Evolutionary conservation across 2,329 filamentous ascomycete species (phyloP).

Genomic region (Claviceps fusiformis): DNA sequence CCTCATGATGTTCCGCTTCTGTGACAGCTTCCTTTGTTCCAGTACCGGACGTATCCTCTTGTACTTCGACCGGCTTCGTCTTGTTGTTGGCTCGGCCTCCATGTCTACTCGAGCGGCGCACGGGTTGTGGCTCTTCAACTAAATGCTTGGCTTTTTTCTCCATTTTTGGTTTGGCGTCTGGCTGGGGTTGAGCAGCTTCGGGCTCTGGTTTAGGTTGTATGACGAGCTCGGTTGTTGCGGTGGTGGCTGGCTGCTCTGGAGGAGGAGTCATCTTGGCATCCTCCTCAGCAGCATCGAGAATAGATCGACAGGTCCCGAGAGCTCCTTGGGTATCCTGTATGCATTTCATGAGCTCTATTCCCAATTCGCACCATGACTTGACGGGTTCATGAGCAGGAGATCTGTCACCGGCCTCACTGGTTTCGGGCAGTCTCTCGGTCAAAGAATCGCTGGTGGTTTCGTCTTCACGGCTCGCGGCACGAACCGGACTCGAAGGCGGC

Average conservation of each 20-base stretch:
- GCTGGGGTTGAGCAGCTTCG: background rate
- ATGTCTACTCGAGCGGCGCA: slow-evolving; percentile 6
- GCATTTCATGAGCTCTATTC: slow-evolving; percentile 19
- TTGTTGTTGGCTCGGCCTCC: slow-evolving; percentile 1
- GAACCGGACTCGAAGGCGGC: slow-evolving; percentile 10
- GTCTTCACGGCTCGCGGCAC: background rate
- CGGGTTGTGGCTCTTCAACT: slow-evolving; percentile 2
- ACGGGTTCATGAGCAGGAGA: slow-evolving; percentile 5
- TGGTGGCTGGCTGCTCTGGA: slow-evolving; percentile 3
- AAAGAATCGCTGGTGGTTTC: background rate
- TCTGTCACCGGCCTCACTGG: background rate
- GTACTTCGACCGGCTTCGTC: slow-evolving; percentile 5
- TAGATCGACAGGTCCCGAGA: slow-evolving; percentile 17
- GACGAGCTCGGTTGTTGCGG: background rate
- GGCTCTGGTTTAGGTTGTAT: background rate
- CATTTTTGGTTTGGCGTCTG: background rate
- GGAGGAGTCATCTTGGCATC: slow-evolving; percentile 7
- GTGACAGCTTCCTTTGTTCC: slow-evolving; percentile 14
- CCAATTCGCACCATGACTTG: slow-evolving; percentile 21
- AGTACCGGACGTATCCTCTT: slow-evolving; percentile 13
- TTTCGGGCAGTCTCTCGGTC: background rate
- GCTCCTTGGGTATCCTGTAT: slow-evolving; percentile 16
- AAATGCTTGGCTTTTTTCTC: slow-evolving; percentile 2
- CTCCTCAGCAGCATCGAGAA: slow-evolving; percentile 11
- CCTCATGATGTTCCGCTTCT: slow-evolving; percentile 13